Percentiles rank a stretch among this genome's conserved stretches.
These are phyloP conservation scores for Nymphaea thermarum DNA, from an alignment of 164 flowering plant genomes.

Conservation along the genomic window DNA sequence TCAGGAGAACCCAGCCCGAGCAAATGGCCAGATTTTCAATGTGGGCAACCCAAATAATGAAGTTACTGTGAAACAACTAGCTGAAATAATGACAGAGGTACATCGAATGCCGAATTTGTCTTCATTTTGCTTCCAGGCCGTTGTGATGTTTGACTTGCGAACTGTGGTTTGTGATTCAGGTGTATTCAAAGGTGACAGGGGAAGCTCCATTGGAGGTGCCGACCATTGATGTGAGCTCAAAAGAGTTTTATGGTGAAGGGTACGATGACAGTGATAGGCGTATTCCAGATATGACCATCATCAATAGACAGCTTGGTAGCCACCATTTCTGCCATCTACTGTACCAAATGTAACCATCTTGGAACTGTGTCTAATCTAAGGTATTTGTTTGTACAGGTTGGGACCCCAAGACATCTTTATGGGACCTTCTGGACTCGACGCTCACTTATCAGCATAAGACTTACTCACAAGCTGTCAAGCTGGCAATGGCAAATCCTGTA, in stretches of 20 bases:
- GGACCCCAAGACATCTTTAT: slow-evolving; percentile 93
- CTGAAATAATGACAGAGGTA: slow-evolving; percentile 22
- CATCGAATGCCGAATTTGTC: too few relatives aligned
- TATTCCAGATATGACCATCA: slow-evolving; percentile 96
- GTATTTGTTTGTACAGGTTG: slow-evolving; percentile 38
- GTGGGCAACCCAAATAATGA: slow-evolving; percentile 23
- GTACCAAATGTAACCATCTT: background rate
- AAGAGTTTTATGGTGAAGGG: slow-evolving; percentile 95
- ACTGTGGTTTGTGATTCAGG: slow-evolving; percentile 22
- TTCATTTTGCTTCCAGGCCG: too few relatives aligned
- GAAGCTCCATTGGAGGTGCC: slow-evolving; percentile 58
- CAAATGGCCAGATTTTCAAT: slow-evolving; percentile 21
- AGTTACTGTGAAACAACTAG: slow-evolving; percentile 21
- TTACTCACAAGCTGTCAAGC: slow-evolving; percentile 78
- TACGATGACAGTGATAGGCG: slow-evolving; percentile 96
- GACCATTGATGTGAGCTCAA: slow-evolving; percentile 82
- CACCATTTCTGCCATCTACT: background rate
- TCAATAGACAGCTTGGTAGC: slow-evolving; percentile 82
- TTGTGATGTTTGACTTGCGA: too few relatives aligned
- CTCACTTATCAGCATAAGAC: slow-evolving; percentile 96
- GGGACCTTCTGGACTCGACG: slow-evolving; percentile 94
- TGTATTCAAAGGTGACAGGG: slow-evolving; percentile 79
- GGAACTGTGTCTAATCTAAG: background rate
- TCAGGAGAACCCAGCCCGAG: slow-evolving; percentile 19
- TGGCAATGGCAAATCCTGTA: slow-evolving; percentile 53